phyloP scores from a whole-genome alignment of 2,329 filamentous ascomycete genomes.

The Endoconidiophora laricicola region DNA sequence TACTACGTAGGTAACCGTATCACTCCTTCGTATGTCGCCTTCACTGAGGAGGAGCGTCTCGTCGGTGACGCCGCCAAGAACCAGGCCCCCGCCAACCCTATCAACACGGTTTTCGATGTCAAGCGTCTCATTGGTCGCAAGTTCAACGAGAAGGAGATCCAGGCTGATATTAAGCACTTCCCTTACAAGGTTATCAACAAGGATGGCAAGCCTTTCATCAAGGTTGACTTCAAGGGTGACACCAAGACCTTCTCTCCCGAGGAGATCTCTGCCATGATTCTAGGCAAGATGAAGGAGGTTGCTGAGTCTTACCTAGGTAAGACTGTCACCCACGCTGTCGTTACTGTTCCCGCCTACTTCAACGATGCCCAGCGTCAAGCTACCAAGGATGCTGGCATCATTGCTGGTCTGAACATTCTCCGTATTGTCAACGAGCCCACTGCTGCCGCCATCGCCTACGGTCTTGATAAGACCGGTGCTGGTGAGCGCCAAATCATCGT shows the following conservation, averaged over 20 bases:
- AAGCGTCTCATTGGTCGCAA: conserved; percentile 81
- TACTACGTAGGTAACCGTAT: conserved; percentile 59
- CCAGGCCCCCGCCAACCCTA: conserved; percentile 69
- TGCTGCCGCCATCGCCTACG: conserved; percentile 87
- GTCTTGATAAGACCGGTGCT: conserved; percentile 68
- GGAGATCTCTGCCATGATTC: conserved; percentile 66
- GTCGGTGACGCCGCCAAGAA: conserved; percentile 97
- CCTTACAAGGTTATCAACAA: conserved; percentile 87
- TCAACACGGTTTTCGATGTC: conserved; percentile 61
- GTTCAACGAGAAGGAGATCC: conserved; percentile 69
- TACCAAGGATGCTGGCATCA: conserved; percentile 85
- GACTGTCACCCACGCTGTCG: conserved; percentile 74
- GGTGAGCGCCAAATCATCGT: conserved; percentile 79
- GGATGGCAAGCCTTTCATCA: conserved; percentile 75
- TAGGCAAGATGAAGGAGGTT: conserved; percentile 73
- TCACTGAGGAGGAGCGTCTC: conserved; percentile 90
- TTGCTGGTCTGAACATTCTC: conserved; percentile 86
- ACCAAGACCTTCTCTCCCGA: conserved; percentile 64
- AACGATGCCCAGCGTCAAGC: conserved; percentile 96
- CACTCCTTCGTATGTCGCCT: conserved; percentile 86
- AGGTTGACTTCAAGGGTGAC: conserved; percentile 49
- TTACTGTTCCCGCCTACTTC: conserved; percentile 95
- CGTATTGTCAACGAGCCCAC: conserved; percentile 96
- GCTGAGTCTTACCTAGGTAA: conserved; percentile 66
- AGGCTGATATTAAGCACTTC: conserved; percentile 94